These are phyloP conservation scores for Paspalum vaginatum DNA, from an alignment of 176 grass and related monocot species.

Conservation along the genomic window DNA sequence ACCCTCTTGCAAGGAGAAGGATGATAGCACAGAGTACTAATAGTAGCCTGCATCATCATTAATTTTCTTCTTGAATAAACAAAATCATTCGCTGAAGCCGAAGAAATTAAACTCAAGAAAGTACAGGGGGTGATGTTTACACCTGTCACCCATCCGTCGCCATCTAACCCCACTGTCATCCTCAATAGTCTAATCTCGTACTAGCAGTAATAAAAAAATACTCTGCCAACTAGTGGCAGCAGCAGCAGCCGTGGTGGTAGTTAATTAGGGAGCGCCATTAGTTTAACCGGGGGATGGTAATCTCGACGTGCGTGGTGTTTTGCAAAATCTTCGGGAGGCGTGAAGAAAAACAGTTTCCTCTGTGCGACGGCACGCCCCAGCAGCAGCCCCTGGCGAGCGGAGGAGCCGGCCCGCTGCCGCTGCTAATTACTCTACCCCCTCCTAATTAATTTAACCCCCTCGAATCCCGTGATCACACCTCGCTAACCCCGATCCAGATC, in stretches of 20 bases:
- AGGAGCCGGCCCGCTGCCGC: slow-evolving; percentile 16
- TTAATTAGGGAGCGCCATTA: background rate
- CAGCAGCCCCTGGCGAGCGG: background rate
- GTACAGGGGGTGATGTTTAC: background rate
- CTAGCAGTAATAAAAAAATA: too few relatives aligned
- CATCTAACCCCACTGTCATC: background rate
- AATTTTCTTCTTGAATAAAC: too few relatives aligned
- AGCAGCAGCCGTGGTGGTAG: background rate
- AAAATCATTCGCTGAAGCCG: too few relatives aligned
- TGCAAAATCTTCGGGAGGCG: slow-evolving; percentile 20
- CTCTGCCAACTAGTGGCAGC: too few relatives aligned
- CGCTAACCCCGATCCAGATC: too few relatives aligned
- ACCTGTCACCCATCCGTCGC: slow-evolving; percentile 2
- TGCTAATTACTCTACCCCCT: background rate
- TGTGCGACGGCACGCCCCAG: background rate
- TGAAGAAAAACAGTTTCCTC: slow-evolving; percentile 17
- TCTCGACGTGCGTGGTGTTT: slow-evolving; percentile 41
- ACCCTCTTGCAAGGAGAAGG: too few relatives aligned
- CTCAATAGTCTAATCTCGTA: background rate
- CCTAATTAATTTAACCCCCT: slow-evolving; percentile 30
- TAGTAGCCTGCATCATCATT: too few relatives aligned
- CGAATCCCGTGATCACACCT: too few relatives aligned
- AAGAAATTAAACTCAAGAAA: too few relatives aligned
- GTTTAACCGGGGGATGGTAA: slow-evolving; percentile 6
- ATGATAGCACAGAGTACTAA: too few relatives aligned